Conservation (phyloP, 805 yeast genomes). For the Hagleromyces aurorensis region DNA sequence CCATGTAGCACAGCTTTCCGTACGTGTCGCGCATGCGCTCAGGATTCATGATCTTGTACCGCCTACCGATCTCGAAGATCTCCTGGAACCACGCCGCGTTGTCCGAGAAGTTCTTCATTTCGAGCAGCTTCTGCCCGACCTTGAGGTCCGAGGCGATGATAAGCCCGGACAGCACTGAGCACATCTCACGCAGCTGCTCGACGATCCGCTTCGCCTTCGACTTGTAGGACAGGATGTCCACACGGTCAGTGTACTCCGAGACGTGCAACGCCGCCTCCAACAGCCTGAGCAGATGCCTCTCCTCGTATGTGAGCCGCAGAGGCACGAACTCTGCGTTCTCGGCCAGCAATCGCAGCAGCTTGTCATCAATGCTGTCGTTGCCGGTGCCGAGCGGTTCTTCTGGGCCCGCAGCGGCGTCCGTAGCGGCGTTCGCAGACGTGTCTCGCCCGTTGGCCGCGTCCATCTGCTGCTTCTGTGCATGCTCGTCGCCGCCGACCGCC, state of each 20-base stretch:
- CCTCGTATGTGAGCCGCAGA: slow-evolving; percentile 56
- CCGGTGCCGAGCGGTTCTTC: slow-evolving; percentile 7
- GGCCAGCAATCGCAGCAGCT: slow-evolving; percentile 34
- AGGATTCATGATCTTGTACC: slow-evolving; percentile 80
- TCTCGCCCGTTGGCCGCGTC: slow-evolving; percentile 11
- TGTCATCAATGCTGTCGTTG: slow-evolving; percentile 18
- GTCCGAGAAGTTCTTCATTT: slow-evolving; percentile 58
- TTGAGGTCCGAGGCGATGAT: slow-evolving; percentile 73
- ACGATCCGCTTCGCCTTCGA: slow-evolving; percentile 67
- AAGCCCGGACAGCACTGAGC: slow-evolving; percentile 70
- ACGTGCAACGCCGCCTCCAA: slow-evolving; percentile 73
- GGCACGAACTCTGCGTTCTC: slow-evolving; percentile 53
- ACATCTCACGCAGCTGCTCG: slow-evolving; percentile 63
- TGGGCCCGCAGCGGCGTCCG: slow-evolving; percentile 17
- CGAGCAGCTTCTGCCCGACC: slow-evolving; percentile 54
- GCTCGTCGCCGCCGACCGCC: slow-evolving; percentile 12
- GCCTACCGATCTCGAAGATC: slow-evolving; percentile 69
- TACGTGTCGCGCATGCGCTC: slow-evolving; percentile 71
- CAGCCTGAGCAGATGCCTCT: slow-evolving; percentile 57
- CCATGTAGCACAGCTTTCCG: slow-evolving; percentile 76
- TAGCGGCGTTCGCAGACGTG: slow-evolving; percentile 8
- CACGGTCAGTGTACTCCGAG: slow-evolving; percentile 72
- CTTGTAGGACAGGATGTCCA: slow-evolving; percentile 58
- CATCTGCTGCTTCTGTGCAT: slow-evolving; percentile 3
- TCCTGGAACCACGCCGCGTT: slow-evolving; percentile 67